phyloP scores from a whole-genome alignment of 306 rosid genomes.

The Cicer chorassanicum region DNA sequence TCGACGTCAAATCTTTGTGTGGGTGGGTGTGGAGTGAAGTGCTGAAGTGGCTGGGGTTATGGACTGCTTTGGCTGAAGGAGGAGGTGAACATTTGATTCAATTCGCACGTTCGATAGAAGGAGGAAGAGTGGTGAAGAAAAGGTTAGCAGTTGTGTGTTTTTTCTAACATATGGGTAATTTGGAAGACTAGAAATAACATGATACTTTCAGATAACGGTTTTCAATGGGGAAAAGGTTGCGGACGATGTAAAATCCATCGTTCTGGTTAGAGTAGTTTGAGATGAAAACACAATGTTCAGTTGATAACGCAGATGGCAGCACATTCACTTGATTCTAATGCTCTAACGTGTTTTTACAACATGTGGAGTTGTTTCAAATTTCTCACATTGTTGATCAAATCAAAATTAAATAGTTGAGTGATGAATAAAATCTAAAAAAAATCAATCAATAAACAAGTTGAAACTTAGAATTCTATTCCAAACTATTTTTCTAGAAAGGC shows the following conservation, averaged over 20 bases:
- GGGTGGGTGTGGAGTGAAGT: too few relatives aligned
- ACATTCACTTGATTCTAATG: conserved; percentile 1
- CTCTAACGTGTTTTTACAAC: conserved; percentile 8
- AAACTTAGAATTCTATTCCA: not conserved
- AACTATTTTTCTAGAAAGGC: conserved; percentile 15
- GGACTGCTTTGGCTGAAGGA: too few relatives aligned
- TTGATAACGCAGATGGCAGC: not conserved
- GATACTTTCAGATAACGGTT: too few relatives aligned
- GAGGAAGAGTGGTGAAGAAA: too few relatives aligned
- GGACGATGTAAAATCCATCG: not conserved
- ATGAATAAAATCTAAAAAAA: conserved; percentile 6
- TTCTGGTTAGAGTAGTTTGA: conserved; percentile 18
- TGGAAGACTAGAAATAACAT: too few relatives aligned
- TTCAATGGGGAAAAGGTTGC: too few relatives aligned
- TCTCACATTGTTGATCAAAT: conserved; percentile 23
- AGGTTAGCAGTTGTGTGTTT: too few relatives aligned
- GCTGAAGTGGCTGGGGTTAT: too few relatives aligned
- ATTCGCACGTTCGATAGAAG: too few relatives aligned
- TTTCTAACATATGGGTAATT: too few relatives aligned
- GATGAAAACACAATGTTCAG: conserved; percentile 2
- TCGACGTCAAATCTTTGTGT: too few relatives aligned
- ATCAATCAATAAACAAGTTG: conserved; percentile 13
- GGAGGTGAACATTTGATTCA: too few relatives aligned
- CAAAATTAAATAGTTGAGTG: conserved; percentile 12
- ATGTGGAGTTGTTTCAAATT: conserved; percentile 8